Base-by-base conservation (phyloP, 2,329 filamentous ascomycete genomes). In the Pseudofabraea citricarpa region DNA sequence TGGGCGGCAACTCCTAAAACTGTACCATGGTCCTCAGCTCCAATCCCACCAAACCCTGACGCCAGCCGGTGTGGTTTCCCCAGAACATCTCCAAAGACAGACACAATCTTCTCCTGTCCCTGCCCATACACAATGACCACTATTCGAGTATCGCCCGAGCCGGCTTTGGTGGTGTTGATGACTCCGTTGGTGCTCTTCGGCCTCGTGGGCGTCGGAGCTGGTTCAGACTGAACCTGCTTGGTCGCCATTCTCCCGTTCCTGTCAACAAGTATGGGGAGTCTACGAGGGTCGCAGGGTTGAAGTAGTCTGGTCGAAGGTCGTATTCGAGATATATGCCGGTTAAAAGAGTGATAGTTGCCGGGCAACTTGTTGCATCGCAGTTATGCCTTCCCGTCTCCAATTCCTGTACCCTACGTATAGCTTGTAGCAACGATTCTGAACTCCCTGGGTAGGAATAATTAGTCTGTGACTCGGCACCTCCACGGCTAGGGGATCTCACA, bases 51-150 rank as follows among this genome's bases (percentile, higher is more conserved):
- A 62, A 85, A 73, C 43, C 73, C 68, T 23, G 69, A 63, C 41
- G 77, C 77, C 33, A 83, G 69, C 46, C 74, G 76, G 65, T 77
- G 83, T 16, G 83, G 77, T 60, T 90, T 87, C 12, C 88, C 87
- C 32, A 93, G 67, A 6, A 91, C 83, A 56, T 91, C 85, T 20
- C 87, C 87, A 54, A 90, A 85, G 24, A 87, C 69, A 18, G 79
- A 77, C 21, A 90, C 80, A 50, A 93, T 87, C 31, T 76, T 74
- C 47, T 90, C 83, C 61, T 91, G 85, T 15, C 79, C 83, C 18
- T 71, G 71, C 9, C 83, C 81, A 62, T 84, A 88, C 15, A 91
- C 65, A 47, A 93, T 79, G 24, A 81, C 75, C 21, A 79, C 77
- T 38, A 75, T 79, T 43, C 79, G 71, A 7, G 69, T 69, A 53